Evolutionary conservation across 2,329 filamentous ascomycete genomes (phyloP), one percentile per base, ranked within the genome.

Genomic region (Ustulina deusta): DNA sequence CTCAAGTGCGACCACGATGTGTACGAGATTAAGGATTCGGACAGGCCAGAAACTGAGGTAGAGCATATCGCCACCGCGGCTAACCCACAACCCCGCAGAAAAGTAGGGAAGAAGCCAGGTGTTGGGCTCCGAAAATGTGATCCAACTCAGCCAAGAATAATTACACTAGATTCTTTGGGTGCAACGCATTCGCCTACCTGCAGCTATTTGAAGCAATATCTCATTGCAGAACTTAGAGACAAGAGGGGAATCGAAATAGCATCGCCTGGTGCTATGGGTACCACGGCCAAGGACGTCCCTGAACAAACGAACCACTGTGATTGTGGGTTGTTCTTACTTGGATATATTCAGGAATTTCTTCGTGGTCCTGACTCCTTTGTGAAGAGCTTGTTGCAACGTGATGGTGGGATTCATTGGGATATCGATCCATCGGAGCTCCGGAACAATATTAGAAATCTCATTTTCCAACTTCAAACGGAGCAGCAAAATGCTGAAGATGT

Each of bases 121-220:
- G 71, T 69, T 36, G 72, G 73, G 6, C 63, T 72, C 60, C 79
- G 79, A 36, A 86, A 83, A 69, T 80, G 82, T 65, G 82, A 87
- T 61, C 80, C 82, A 0, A 81, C 81, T 9, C 84, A 89, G 58
- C 89, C 93, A 1, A 87, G 88, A 40, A 94, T 98, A 69, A 90
- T 98, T 70, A 93, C 93, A 0, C 86, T 98, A 29, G 96, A 99
- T 78, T 98, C 96, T 0, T 84, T 98, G 1, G 90, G 89, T n/a
- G 74, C 79, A 4, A 52, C 82, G 0, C 93, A 94, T 72, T 83
- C 86, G 0, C 81, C 83, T 0, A 92, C 93, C 6, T 88, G 91
- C 69, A 85, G 79, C 54, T 85, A 86, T 40, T 82, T 99, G 34
- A 94, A 91, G 74, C 86, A 92, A 29, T 98, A 97, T 78, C 83